Conservation (phyloP, 208 protist genomes). For the Porcisia hertigi region DNA sequence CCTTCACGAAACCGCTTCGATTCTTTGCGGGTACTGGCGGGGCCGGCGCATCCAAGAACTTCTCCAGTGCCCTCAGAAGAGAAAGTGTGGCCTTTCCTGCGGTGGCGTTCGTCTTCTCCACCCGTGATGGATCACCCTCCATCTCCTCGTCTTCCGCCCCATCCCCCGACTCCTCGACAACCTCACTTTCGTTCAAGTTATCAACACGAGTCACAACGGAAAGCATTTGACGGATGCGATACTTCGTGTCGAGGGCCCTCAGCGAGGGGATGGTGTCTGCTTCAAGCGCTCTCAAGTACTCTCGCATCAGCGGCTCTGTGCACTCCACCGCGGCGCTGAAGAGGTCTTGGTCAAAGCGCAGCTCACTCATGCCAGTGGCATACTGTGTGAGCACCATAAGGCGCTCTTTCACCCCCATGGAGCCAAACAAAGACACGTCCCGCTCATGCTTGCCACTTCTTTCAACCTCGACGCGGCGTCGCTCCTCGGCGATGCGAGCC, state of each 20-base stretch:
- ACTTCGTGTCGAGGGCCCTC: neutral
- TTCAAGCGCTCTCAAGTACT: constrained; percentile 14
- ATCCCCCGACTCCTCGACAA: neutral
- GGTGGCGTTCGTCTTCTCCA: neutral
- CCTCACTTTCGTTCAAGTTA: neutral
- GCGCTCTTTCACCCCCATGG: neutral
- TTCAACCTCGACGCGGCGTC: neutral
- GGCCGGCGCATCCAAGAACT: neutral
- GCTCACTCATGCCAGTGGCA: neutral
- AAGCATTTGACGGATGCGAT: constrained; percentile 3
- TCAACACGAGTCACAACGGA: neutral
- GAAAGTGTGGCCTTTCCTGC: neutral
- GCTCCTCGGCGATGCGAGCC: constrained; percentile 1
- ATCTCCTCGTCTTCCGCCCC: neutral
- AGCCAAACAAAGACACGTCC: constrained; percentile 12
- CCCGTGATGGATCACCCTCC: neutral
- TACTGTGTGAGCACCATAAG: neutral
- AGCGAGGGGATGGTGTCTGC: neutral
- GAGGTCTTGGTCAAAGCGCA: neutral
- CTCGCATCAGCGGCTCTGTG: constrained; percentile 12
- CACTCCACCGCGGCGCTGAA: neutral
- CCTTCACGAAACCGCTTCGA: neutral
- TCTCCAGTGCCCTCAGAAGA: neutral
- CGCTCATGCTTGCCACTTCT: neutral
- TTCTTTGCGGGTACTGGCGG: neutral